Evolutionary conservation across 2,329 filamentous ascomycete genomes (phyloP), one percentile per base, ranked within the genome.

Genomic region (Botrytis porri): DNA sequence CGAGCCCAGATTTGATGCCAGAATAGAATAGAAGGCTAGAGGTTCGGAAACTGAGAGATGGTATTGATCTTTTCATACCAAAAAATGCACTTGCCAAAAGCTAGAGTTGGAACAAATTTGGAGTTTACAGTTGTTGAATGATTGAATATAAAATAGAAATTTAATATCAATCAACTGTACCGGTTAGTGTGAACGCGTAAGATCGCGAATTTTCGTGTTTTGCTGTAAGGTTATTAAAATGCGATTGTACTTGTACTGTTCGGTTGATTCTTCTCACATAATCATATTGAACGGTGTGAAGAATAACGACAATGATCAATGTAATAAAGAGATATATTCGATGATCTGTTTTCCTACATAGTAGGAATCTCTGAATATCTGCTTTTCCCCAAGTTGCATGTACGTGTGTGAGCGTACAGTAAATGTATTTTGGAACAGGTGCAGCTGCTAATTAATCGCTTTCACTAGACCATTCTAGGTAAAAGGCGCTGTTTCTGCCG

Each of bases 191-290:
- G 29, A 39, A 67, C 51, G 62, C 70, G 70, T 60, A 10, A 32
- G 39, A 67, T 45, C 39, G 70, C 43, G 70, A 45, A 41, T 72
- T 72, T 66, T 72, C 62, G 70, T 48, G 62, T 48, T 29, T 39
- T 67, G 16, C 14, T 35, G 10, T 59, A 9, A 59, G 51, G n/a
- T 8, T 32, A 8, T 29, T 57, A 18, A 57, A 18, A 29, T 29
- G 51, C 7, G 16, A 32, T 41, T 25, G 45, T 32, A 32, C n/a
- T 57, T 43, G 39, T 45, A 64, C 45, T 66, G 32, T 54, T 66
- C 64, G 37, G 29, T 66, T 37, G 45, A 66, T 35, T 54, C 51
- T 39, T 35, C 4, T 35, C 64, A 51, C 18, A 54, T 14, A 29
- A 66, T 37, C 45, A 54, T 39, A 66, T 51, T 39, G 9, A 39